Conservation (phyloP, 1,284 basidiomycete species). For the Flammula alnicola region DNA sequence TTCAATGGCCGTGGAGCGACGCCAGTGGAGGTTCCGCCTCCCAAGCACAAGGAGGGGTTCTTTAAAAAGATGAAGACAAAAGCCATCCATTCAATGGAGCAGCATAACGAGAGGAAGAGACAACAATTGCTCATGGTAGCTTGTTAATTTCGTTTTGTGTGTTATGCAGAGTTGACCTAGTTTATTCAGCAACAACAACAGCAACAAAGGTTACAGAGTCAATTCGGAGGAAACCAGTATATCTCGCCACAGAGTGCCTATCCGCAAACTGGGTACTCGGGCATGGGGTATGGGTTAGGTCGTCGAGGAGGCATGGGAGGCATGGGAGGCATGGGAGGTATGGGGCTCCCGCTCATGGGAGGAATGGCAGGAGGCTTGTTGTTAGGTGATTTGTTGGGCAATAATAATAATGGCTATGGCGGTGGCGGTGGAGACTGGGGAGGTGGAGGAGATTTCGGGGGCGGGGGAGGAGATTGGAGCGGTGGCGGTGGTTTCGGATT, state of each 20-base stretch:
- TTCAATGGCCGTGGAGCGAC: constrained; percentile 21
- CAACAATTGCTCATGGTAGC: constrained; percentile 39
- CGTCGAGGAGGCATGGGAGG: constrained; percentile 30
- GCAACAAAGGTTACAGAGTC: constrained; percentile 21
- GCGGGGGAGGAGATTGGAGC: constrained; percentile 7
- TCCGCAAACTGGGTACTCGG: constrained; percentile 17
- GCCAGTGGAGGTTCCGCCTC: constrained; percentile 10
- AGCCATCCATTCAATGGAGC: constrained; percentile 64
- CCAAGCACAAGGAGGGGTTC: constrained; percentile 51
- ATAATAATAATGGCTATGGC: constrained; percentile 18
- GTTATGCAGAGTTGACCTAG: not conserved
- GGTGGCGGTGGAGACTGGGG: constrained; percentile 17
- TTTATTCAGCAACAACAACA: constrained; percentile 12
- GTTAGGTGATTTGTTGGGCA: constrained; percentile 51
- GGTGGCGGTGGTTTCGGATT: constrained; percentile 23
- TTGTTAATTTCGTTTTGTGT: constrained; percentile 1
- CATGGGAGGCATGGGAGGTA: too few relatives aligned
- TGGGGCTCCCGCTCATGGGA: constrained; percentile 56
- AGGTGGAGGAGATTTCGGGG: constrained; percentile 28
- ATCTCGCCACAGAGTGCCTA: constrained; percentile 22
- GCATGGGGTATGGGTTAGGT: constrained; percentile 19
- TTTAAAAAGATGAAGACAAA: constrained; percentile 67
- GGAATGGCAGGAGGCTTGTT: constrained; percentile 66
- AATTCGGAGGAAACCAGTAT: constrained; percentile 19
- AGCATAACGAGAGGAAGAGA: constrained; percentile 54